Base-by-base conservation (phyloP, 2,329 filamentous ascomycete genomes). In the Ceratocystis huliohia region DNA sequence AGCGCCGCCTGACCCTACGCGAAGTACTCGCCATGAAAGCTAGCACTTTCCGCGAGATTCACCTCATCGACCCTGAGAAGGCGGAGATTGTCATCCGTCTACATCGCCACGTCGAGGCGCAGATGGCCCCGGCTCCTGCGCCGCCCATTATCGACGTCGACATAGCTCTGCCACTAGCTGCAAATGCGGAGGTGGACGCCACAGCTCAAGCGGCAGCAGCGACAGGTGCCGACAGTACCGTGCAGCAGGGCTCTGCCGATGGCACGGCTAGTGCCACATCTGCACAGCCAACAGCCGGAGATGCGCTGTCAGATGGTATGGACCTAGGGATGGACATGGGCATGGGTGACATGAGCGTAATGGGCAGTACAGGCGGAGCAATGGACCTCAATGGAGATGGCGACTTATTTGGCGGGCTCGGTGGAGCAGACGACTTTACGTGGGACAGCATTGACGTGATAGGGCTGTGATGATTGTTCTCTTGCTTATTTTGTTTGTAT, bases 41-140 rank as follows among this genome's bases (percentile, higher is more conserved):
- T 0, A 82, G 85, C 69, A 79, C 82, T 56, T 86, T 82, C 66
- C 80, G 80, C 68, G 78, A 76, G 67, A 76, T 84, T 0, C 80
- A 85, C 46, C 80, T 81, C 70, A 76, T 76, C n/a, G 84, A 88
- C 67, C 76, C 79, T 1, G 74, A 77, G 20, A 75, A 82, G 57
- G 84, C 85, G 1, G 86, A 88, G 73, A 81, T 81, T 7, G 76
- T 85, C 15, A 82, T 87, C 8, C 82, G 86, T 6, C 79, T 88
- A 6, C 78, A 87, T 72, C 79, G 85, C 30, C 78, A 80, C 1
- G 85, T 89, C 10, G 85, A 89, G 74, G 80, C 81, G n/a, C 85
- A 87, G 72, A 80, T 88, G 77, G 76, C 77, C 44, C 74, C 72
- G 71, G 74, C 75, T 25, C 74, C 75, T 65, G 71, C 75, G 2